Evolutionary conservation across 192 early-diverging fungal species (phyloP).

Genomic region (Backusella parvicylindrica): DNA sequence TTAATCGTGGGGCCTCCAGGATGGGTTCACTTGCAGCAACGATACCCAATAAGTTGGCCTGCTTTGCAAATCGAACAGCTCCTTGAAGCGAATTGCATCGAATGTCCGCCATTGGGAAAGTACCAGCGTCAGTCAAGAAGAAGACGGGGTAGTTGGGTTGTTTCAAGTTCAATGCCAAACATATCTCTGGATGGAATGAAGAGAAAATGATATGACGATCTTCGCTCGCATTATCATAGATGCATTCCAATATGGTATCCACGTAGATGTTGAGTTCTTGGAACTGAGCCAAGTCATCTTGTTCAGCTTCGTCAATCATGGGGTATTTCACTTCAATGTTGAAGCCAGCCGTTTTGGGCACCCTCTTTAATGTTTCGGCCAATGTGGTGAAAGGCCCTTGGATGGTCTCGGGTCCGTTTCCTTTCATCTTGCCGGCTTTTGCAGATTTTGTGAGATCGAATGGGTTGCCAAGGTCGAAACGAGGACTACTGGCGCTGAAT

Average conservation of each 20-base stretch:
- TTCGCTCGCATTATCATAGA: slow-evolving; percentile 55
- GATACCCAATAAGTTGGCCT: slow-evolving; percentile 70
- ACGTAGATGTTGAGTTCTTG: slow-evolving; percentile 85
- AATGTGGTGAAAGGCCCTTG: slow-evolving; percentile 85
- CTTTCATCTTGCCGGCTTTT: slow-evolving; percentile 55
- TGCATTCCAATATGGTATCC: slow-evolving; percentile 79
- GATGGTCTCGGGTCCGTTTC: slow-evolving; percentile 76
- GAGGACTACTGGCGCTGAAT: slow-evolving; percentile 20
- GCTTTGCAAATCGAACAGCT: slow-evolving; percentile 75
- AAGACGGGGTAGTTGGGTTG: slow-evolving; percentile 84
- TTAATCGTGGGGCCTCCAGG: slow-evolving; percentile 68
- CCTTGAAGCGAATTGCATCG: slow-evolving; percentile 77
- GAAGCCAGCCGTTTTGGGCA: slow-evolving; percentile 79
- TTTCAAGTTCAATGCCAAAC: slow-evolving; percentile 80
- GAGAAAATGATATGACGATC: slow-evolving; percentile 84
- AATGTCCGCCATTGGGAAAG: slow-evolving; percentile 65
- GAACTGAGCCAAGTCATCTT: slow-evolving; percentile 58
- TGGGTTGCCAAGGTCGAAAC: neutral
- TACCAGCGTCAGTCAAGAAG: slow-evolving; percentile 85
- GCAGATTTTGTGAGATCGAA: slow-evolving; percentile 19
- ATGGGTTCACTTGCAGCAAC: slow-evolving; percentile 74
- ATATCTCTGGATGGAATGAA: slow-evolving; percentile 88
- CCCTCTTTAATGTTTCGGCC: slow-evolving; percentile 66
- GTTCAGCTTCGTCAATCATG: slow-evolving; percentile 84
- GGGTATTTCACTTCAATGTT: slow-evolving; percentile 98